Percentiles rank a stretch among this genome's conserved stretches.
Evolutionary conservation across 2,329 filamentous ascomycete species (phyloP).

Genomic region (Botrytis fabae): DNA sequence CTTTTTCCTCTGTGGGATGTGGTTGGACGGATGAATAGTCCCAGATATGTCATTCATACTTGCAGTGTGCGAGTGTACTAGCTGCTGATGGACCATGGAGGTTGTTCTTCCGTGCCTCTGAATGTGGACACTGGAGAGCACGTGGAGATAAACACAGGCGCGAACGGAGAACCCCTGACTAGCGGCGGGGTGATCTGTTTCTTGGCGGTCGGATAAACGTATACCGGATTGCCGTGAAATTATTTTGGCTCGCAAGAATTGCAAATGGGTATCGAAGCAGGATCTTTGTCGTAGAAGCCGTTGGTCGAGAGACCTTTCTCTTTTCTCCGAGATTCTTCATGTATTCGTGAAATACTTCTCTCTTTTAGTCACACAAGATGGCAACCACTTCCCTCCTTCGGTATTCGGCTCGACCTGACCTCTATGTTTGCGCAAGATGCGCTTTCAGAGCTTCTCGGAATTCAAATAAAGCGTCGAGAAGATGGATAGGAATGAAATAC

Average conservation of each 20-base stretch:
- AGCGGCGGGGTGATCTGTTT: neutral
- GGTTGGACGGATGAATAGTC: constrained; percentile 2
- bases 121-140: constrained; percentile 1
- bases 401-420: constrained; percentile 29
- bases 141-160: constrained; percentile 6
- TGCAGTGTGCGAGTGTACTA: neutral
- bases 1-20: neutral
- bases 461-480: constrained; percentile 26
- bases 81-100: constrained; percentile 2
- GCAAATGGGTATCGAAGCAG: neutral
- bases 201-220: constrained; percentile 1
- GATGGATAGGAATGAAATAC: constrained; percentile 41
- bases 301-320: neutral
- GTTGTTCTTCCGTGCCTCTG: constrained; percentile 10
- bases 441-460: constrained; percentile 30
- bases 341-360: neutral
- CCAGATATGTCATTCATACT: neutral
- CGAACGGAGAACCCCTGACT: neutral
- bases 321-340: neutral
- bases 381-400: constrained; percentile 36
- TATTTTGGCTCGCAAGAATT: constrained; percentile 12
- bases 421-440: constrained; percentile 39
- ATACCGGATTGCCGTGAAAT: constrained; percentile 3
- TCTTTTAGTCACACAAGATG: constrained; percentile 31
- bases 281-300: neutral